A percentile compares a stretch with the other conserved stretches of the same genome.
phyloP scores from a whole-genome alignment of 768 basidiomycete genomes.

The Tricholoma bakamatsutake region DNA sequence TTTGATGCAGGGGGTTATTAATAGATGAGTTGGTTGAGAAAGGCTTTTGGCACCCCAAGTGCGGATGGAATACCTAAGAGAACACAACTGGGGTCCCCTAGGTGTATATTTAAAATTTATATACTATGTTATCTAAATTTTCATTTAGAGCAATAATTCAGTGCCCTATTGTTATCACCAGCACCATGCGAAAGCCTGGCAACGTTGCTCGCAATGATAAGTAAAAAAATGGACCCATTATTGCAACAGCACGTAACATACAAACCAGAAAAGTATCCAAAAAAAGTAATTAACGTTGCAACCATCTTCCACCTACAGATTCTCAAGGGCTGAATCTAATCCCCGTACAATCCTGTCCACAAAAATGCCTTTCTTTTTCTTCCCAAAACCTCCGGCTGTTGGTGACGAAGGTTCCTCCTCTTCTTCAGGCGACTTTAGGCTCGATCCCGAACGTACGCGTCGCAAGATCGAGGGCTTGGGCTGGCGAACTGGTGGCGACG shows the following conservation, averaged over 20 bases:
- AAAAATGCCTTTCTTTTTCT: constrained; percentile 29
- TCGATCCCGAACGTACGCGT: constrained; percentile 29
- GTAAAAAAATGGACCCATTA: too few relatives aligned
- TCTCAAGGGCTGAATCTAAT: constrained; percentile 33
- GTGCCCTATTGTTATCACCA: too few relatives aligned
- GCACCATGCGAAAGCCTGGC: too few relatives aligned
- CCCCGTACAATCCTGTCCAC: constrained; percentile 29
- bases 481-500: constrained; percentile 4
- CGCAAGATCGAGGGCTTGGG: constrained; percentile 21
- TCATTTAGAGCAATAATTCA: too few relatives aligned
- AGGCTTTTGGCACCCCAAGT: too few relatives aligned
- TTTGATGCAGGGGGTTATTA: too few relatives aligned
- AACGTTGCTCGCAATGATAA: too few relatives aligned
- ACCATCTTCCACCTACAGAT: constrained; percentile 29
- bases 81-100: too few relatives aligned
- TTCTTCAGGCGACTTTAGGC: constrained; percentile 14
- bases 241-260: neutral
- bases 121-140: too few relatives aligned
- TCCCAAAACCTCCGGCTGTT: constrained; percentile 6
- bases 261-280: neutral
- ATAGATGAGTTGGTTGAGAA: too few relatives aligned
- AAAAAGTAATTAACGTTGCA: neutral
- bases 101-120: too few relatives aligned
- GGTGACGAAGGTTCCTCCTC: constrained; percentile 7
- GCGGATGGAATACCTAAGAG: too few relatives aligned